Evolutionary conservation across 495 filamentous ascomycete genomes (phyloP), one percentile per base, ranked within the genome.

Genomic region (Penicillium roqueforti): DNA sequence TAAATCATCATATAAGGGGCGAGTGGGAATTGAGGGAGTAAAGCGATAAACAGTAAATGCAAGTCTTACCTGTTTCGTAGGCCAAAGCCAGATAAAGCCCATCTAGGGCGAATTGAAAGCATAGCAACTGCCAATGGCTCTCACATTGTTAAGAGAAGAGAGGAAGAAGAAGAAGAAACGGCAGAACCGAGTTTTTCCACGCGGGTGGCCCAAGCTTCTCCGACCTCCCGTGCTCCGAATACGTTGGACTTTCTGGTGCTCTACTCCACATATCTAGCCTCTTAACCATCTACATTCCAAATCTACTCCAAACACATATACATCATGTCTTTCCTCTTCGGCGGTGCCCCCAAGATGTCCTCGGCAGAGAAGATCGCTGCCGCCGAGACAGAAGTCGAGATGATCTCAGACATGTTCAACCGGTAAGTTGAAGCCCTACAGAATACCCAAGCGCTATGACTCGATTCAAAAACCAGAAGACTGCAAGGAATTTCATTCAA

Each of bases 271-370:
- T 45, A 45, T 14, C 38, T 40, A 38, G 16, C 31, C 47, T 28
- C 38, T 25, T 28, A 53, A 7, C 41, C 45, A 49, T 42, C 46
- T 29, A 31, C 43, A 49, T 40, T 18, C 18, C 28, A 53, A 20
- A 10, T 50, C 19, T 32, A 58, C 43, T 44, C 25, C 28, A 10
- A 28, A 26, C 8, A 28, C 26, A 42, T 38, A 56, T 52, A 61
- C 72, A 93, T 61, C 46, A 95, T 97, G 92, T 97, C 91, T 59
- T 95, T 96, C 80, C 87, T 98, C 63, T 87, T 97, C 73, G 90
- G 91, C 71, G 80, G 85, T 59, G 72, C 78, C 44, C 87, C 91
- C 48, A 90, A 96, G 74, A 88, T 90, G 67, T 86, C 90, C 62
- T 96, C 90, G 60, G 93, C 87, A 61, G 84, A 97, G 78, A 97